Evolutionary conservation across 768 basidiomycete genomes (phyloP).

Genomic region (Leucocoprinus birnbaumii): DNA sequence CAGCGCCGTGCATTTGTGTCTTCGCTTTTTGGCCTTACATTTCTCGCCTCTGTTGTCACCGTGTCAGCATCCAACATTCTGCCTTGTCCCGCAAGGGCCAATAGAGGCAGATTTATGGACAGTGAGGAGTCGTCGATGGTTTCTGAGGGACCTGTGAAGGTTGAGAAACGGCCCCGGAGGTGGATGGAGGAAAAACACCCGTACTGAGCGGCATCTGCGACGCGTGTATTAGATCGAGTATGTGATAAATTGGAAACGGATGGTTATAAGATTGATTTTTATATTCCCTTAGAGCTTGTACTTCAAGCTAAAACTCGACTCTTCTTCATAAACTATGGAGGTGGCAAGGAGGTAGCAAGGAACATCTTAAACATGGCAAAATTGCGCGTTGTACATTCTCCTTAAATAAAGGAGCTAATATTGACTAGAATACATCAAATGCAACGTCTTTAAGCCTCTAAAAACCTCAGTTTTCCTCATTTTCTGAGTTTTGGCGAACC

Average conservation of each 20-base stretch:
- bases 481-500: slow-evolving; percentile 46
- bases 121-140: slow-evolving; percentile 28
- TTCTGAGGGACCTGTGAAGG: slow-evolving; percentile 39
- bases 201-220: neutral
- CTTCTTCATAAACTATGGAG: neutral
- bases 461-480: slow-evolving; percentile 28
- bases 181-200: slow-evolving; percentile 80
- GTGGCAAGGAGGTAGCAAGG: neutral
- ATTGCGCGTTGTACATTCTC: slow-evolving; percentile 19
- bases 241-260: no score
- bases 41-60: slow-evolving; percentile 73
- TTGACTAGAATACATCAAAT: slow-evolving; percentile 23
- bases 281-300: no score
- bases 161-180: slow-evolving; percentile 60
- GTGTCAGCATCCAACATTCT: slow-evolving; percentile 78
- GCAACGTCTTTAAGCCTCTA: slow-evolving; percentile 21
- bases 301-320: neutral
- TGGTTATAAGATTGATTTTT: no score
- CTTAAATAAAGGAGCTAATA: neutral
- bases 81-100: slow-evolving; percentile 73
- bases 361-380: neutral
- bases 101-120: slow-evolving; percentile 60
- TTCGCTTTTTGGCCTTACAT: slow-evolving; percentile 78
- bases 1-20: slow-evolving; percentile 74
- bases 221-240: no score